Evolutionary conservation across 371 early-diverging fungal species (phyloP), one percentile per base, ranked within the genome.

Genomic region (Coemansia sp.): DNA sequence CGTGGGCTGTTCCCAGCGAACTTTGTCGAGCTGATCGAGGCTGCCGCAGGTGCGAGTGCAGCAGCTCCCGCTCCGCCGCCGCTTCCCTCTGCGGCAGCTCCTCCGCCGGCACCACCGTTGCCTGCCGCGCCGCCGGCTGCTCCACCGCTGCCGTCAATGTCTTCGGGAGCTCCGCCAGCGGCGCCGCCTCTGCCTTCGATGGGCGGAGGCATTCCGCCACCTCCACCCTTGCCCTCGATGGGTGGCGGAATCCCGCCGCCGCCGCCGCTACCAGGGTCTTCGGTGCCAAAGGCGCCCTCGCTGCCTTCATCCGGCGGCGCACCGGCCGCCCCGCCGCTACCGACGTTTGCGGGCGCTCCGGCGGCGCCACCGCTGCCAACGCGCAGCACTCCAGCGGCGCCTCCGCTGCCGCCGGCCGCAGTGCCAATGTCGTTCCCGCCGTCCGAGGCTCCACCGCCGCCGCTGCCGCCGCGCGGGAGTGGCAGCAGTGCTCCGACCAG

Each of bases 1-100:
- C 82, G 84, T 54, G 95, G 95, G 20, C 77, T 93, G 47, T 95
- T 95, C 83, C 95, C 95, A 16, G 85, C 88, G 63, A 90, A 89
- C 75, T 90, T 87, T 75, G 91, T 90, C 6, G 85, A 89, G 63
- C 50, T 87, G 20, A 73, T 89, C 57, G 88, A 87, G 54, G 52
- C 64, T 34, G 58, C 52, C 16, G 34, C 36, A 11, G 39, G 36
- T 10, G 20, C 55, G 36, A 35, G 43, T 5, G 9, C 41, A 7
- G 13, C 20, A 5, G 41, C 57, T 16, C 35, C 50, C 6, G 59
- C 50, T 2, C 54, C 56, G 4, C 58, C 58, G 10, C 49, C 49
- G 2, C 14, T 31, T 42, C 4, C 55, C 58, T 7, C 53, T n/a
- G 34, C 49, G 32, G 11, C 52, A 38, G n/a, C 57, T 1, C 55